Conservation (phyloP, 2,329 filamentous ascomycete genomes). For the Colletotrichum sp. region DNA sequence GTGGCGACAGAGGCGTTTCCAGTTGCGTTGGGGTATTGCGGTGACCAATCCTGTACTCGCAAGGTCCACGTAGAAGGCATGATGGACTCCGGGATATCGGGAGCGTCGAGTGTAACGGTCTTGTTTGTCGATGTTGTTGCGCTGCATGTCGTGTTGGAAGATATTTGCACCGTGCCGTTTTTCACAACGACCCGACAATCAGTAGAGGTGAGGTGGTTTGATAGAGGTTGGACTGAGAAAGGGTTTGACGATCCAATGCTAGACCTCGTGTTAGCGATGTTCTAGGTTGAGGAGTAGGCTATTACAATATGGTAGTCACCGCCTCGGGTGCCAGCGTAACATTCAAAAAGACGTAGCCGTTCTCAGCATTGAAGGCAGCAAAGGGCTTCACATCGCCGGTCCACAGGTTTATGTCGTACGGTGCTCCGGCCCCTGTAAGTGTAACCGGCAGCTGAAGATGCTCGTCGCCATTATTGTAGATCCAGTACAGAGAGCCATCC, state of each 20-base stretch:
- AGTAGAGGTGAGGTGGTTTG: neutral
- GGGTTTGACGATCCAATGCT: neutral
- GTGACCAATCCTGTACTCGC: neutral
- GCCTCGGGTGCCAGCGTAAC: neutral
- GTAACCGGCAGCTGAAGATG: neutral
- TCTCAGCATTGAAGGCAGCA: neutral
- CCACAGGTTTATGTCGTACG: neutral
- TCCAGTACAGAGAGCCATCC: neutral
- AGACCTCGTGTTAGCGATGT: accelerated
- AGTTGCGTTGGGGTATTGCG: neutral
- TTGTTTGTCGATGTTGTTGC: neutral
- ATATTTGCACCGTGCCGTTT: neutral
- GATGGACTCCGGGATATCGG: neutral
- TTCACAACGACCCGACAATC: neutral
- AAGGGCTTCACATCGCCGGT: neutral
- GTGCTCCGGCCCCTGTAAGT: neutral
- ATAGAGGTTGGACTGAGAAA: accelerated
- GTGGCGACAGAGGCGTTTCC: neutral
- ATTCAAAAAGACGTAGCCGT: accelerated
- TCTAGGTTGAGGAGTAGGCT: accelerated
- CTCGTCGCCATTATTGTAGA: neutral
- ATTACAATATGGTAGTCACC: neutral
- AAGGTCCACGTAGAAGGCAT: neutral
- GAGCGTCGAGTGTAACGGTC: neutral
- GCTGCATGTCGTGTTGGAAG: neutral